Base-by-base conservation (phyloP, 176 grass and related monocot genomes). In the Oryza coarctata region DNA sequence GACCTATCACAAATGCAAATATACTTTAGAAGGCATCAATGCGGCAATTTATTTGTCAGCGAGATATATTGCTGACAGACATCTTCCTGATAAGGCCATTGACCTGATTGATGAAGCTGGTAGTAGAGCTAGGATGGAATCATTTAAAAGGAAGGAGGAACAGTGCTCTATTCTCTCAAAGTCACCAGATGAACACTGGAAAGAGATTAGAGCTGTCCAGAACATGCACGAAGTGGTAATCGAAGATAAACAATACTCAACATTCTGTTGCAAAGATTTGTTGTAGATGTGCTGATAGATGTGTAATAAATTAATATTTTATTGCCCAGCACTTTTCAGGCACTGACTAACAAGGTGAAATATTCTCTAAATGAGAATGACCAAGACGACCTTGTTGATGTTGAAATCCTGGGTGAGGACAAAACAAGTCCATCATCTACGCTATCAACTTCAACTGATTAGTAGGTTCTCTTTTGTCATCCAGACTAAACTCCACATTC, bases 31-130 rank as follows among this genome's bases (percentile, higher is more conserved):
- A 88, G 89, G 91, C 49, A 86, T 99, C 78, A 90, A 99, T 79
- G 91, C 93, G 39, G 96, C 96, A 18, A 93, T 99, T 84, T 94
- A 96, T 79, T 94, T 99, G 43, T 99, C 93, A 79, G 80, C 93
- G 63, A 91, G 97, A 92, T 99, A 99, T 72, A 99, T 99, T 67
- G 86, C 89, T 63, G 97, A 99, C 73, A 91, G 97, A 82, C 93
- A 85, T 77, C 91, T 95, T 82, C 97, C 97, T 72, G 97, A 99
- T 82, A 99, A 99, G 78, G 97, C 93, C 75, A 99, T 99, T 78
- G 97, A 99, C 83, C 80, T 99, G 26, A 95, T 99, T 71, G 97
- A 99, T 85, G 97, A 99, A 90, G 93, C 97, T 81, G 97, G 97
- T 71, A 99, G 97, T 60, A 86, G 87, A 84, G 91, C 97, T 68